These are phyloP conservation scores for Podaxis sp. DNA, from an alignment of 768 basidiomycete species.

Conservation along the genomic window DNA sequence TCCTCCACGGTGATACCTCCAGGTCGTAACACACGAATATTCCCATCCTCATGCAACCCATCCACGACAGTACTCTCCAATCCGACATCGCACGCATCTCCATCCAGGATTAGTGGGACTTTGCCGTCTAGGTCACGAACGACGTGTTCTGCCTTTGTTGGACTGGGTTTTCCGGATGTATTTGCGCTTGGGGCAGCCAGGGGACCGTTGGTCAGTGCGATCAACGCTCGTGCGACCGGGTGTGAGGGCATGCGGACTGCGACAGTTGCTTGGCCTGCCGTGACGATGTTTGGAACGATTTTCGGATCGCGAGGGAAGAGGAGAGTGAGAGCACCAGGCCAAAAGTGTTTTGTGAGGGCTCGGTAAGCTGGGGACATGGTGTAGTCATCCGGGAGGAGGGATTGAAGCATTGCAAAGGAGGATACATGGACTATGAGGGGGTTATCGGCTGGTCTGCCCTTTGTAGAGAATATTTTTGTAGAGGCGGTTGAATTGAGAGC, in stretches of 20 bases:
- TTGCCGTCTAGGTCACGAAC: conserved; percentile 73
- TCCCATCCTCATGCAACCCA: conserved; percentile 73
- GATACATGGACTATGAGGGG: conserved; percentile 97
- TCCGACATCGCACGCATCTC: conserved; percentile 88
- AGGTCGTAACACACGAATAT: conserved; percentile 81
- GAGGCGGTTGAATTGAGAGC: conserved; percentile 69
- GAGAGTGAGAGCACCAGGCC: conserved; percentile 94
- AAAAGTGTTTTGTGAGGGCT: conserved; percentile 78
- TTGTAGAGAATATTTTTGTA: conserved; percentile 77
- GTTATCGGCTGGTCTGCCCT: conserved; percentile 93
- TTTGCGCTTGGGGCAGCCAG: conserved; percentile 96
- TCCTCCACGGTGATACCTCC: conserved; percentile 93
- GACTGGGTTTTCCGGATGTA: conserved; percentile 90
- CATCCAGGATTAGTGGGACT: conserved; percentile 81
- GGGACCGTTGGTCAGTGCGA: conserved; percentile 69
- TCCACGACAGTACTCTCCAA: conserved; percentile 96
- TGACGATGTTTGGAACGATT: conserved; percentile 71
- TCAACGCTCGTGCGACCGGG: conserved; percentile 87
- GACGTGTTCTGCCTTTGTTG: conserved; percentile 88
- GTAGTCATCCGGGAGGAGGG: conserved; percentile 70
- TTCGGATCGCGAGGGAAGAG: conserved; percentile 76
- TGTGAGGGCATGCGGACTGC: conserved; percentile 95
- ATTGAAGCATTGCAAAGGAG: conserved; percentile 74
- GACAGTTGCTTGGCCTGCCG: conserved; percentile 77
- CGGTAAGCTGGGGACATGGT: conserved; percentile 63